Evolutionary conservation across 2,329 filamentous ascomycete species (phyloP), one percentile per base, ranked within the genome.

Genomic region (Exophiala sp.): DNA sequence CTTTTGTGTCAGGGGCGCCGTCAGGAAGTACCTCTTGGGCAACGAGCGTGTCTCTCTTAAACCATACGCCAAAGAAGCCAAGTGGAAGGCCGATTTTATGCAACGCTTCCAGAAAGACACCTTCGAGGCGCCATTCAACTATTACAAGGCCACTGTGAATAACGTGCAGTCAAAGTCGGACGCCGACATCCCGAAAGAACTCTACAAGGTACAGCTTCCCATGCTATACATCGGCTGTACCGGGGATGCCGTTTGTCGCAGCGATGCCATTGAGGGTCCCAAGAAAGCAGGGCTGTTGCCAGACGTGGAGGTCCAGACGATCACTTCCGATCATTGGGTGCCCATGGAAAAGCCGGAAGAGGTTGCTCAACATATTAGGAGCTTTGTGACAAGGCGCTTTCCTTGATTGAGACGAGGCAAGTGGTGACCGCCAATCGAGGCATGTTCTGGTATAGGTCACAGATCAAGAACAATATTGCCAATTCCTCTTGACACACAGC

Each of bases 1-100:
- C 33, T 73, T 73, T 59, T 74, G 71, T 50, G 57, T 48, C 0
- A 64, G 64, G 1, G 71, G 67, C 35, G 71, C 65, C 3, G 66
- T 75, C 60, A 65, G 70, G 7, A 43, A 62, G 1, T 65, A 58
- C 14, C 54, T 71, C 2, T 46, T 50, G 7, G 54, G 49, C 24
- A 58, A 55, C 11, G 56, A 63, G 10, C 60, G 57, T 10, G 64
- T 67, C 34, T 58, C 65, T 9, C 47, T 72, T 18, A 67, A 68
- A 21, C 39, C 63, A 0, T 75, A 73, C 40, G 72, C 70, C 5
- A 55, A 59, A 12, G 65, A 70, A 5, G 41, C 59, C 0, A 53
- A 58, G 11, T 66, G 71, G 52, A 59, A 47, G 52, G 60, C 69
- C 35, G 58, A 58, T 1, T 75, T 72, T 62, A 62, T 74, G 9